A percentile compares a stretch with the other conserved stretches of the same genome.
Evolutionary conservation across 169 alveolate genomes (phyloP).

Genomic region (Toxoplasma gondii): DNA sequence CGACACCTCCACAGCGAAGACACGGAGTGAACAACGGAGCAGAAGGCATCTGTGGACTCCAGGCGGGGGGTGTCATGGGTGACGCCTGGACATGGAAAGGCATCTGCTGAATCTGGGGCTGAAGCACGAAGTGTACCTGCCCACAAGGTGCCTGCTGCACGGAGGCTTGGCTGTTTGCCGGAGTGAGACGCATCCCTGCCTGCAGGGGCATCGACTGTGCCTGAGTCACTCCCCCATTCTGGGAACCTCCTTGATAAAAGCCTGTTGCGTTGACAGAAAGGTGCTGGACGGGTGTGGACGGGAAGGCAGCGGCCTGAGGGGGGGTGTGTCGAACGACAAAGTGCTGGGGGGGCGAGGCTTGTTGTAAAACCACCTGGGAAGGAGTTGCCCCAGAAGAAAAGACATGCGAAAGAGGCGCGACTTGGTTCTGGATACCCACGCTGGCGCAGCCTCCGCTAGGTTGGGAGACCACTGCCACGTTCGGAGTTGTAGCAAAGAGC

Average conservation of each 20-base stretch:
- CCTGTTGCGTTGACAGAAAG: background rate
- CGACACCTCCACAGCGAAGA: background rate
- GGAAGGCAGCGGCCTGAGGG: background rate
- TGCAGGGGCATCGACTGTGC: background rate
- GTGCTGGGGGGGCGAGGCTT: background rate
- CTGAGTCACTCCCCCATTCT: background rate
- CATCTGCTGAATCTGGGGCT: background rate
- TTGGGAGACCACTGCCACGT: background rate
- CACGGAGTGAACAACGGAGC: background rate
- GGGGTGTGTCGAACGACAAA: background rate
- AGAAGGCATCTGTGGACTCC: background rate
- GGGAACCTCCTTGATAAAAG: background rate
- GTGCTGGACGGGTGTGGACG: background rate
- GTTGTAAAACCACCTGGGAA: background rate
- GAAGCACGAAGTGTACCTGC: background rate
- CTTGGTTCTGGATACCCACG: background rate
- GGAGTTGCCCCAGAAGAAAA: background rate
- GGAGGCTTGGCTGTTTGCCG: background rate
- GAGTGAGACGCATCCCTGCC: background rate
- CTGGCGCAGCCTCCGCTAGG: background rate
- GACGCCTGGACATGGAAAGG: background rate
- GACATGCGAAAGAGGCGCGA: background rate
- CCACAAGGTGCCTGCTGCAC: background rate
- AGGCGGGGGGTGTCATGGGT: background rate
- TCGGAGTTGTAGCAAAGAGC: background rate